Percentiles rank a stretch among this genome's conserved stretches.
phyloP scores from a whole-genome alignment of 805 yeast species.

The Yarrowia deformans region DNA sequence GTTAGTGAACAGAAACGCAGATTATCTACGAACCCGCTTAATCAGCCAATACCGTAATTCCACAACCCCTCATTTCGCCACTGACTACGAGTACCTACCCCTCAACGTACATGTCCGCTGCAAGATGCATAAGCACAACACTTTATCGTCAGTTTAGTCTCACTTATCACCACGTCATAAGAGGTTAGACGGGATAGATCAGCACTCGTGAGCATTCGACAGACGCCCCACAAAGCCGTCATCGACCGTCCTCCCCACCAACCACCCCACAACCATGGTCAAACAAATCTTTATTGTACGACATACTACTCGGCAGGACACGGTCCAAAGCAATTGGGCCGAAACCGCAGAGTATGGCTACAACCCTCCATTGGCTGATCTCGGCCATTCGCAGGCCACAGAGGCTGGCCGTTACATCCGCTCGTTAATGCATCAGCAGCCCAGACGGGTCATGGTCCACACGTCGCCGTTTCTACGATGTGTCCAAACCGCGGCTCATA shows the following conservation, averaged over 20 bases:
- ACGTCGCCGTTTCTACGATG: conserved; percentile 53
- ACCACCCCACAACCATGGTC: conserved; percentile 33
- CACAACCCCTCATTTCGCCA: background rate
- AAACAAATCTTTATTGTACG: conserved; percentile 48
- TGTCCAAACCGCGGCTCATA: conserved; percentile 49
- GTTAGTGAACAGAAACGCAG: no score
- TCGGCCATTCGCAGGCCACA: conserved; percentile 47
- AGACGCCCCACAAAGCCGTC: background rate
- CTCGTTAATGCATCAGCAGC: conserved; percentile 33
- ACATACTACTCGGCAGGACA: conserved; percentile 51
- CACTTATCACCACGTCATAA: conserved; percentile 9
- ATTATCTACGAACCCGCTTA: no score
- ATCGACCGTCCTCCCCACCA: background rate
- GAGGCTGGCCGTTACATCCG: conserved; percentile 44
- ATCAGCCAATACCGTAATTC: no score
- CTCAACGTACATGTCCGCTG: background rate
- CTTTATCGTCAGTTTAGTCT: background rate
- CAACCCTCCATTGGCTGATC: conserved; percentile 51
- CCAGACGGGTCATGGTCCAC: conserved; percentile 45
- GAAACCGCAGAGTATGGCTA: conserved; percentile 50
- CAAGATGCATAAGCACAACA: conserved; percentile 1
- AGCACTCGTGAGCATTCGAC: no score
- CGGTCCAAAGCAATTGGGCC: conserved; percentile 48
- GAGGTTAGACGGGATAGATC: background rate
- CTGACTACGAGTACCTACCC: background rate